phyloP scores from a whole-genome alignment of 1,139 yeast genomes.

The Taphrina pruni region DNA sequence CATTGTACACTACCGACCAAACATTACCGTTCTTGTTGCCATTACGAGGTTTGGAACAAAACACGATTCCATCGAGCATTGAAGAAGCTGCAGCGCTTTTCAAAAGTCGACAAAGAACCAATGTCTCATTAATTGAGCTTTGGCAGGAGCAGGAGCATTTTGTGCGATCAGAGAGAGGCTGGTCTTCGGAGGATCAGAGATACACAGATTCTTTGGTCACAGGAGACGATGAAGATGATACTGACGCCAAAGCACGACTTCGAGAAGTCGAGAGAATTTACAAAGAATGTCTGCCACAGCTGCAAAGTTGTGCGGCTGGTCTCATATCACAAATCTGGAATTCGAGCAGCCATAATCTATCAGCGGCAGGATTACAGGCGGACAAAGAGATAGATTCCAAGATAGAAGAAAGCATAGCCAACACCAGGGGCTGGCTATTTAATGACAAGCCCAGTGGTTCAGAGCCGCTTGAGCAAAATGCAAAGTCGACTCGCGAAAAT shows the following conservation, averaged over 20 bases:
- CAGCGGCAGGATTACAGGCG: conserved; percentile 20
- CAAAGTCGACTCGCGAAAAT: conserved; percentile 44
- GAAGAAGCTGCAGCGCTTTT: conserved; percentile 76
- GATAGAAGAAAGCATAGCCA: conserved; percentile 28
- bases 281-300: conserved; percentile 24
- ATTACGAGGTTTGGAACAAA: conserved; percentile 51
- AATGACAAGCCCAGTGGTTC: conserved; percentile 7
- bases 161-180: conserved; percentile 79
- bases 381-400: conserved; percentile 29
- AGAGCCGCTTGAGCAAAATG: neutral
- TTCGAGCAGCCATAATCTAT: conserved; percentile 20
- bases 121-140: conserved; percentile 68
- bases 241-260: conserved; percentile 2
- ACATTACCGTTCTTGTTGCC: conserved; percentile 83
- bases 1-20: conserved; percentile 74
- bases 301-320: conserved; percentile 34
- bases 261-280: conserved; percentile 29
- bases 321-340: conserved; percentile 22
- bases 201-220: neutral
- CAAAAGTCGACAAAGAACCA: conserved; percentile 65
- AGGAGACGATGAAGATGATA: conserved; percentile 9
- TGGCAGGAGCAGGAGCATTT: conserved; percentile 74
- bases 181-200: conserved; percentile 48
- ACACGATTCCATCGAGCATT: conserved; percentile 71
- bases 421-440: conserved; percentile 27